phyloP scores from a whole-genome alignment of 169 alveolate species.

The Eimeria necatrix region DNA sequence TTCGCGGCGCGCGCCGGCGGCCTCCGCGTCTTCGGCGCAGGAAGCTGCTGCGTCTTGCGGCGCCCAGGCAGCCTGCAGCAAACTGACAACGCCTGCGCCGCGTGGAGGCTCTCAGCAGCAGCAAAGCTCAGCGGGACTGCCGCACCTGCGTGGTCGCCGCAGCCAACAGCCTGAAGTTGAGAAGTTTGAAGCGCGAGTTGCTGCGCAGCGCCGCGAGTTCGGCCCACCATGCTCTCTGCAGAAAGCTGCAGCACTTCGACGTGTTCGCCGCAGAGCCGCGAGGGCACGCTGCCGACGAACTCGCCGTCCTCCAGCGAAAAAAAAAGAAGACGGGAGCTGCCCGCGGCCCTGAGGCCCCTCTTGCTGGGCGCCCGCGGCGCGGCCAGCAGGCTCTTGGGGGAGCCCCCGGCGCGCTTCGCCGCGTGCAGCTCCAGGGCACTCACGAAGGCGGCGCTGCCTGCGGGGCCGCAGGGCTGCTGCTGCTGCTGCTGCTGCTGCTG shows the following conservation, averaged over 20 bases:
- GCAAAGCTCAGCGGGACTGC: background rate
- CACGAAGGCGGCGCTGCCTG: constrained; percentile 74
- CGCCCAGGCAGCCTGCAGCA: constrained; percentile 72
- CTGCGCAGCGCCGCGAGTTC: background rate
- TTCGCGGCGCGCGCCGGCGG: background rate
- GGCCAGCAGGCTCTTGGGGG: constrained; percentile 43
- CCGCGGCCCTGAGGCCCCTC: constrained; percentile 48
- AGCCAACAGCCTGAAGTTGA: constrained; percentile 67
- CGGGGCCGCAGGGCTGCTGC: too few relatives aligned
- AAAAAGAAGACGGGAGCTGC: constrained; percentile 49
- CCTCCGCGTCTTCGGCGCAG: background rate
- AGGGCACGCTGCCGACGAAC: constrained; percentile 73
- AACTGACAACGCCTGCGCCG: constrained; percentile 62
- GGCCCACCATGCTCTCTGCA: constrained; percentile 70
- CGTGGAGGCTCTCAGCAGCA: background rate
- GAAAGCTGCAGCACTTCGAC: constrained; percentile 78
- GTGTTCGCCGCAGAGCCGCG: constrained; percentile 78
- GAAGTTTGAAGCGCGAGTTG: background rate
- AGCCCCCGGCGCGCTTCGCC: background rate
- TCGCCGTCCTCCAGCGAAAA: constrained; percentile 75
- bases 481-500: background rate
- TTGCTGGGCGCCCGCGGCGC: constrained; percentile 64
- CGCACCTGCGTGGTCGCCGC: constrained; percentile 70
- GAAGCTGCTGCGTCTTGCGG: background rate
- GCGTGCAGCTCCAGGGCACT: constrained; percentile 48